These are phyloP conservation scores for Pleurotus pulmonarius DNA, from an alignment of 768 basidiomycete genomes.

Conservation along the genomic window DNA sequence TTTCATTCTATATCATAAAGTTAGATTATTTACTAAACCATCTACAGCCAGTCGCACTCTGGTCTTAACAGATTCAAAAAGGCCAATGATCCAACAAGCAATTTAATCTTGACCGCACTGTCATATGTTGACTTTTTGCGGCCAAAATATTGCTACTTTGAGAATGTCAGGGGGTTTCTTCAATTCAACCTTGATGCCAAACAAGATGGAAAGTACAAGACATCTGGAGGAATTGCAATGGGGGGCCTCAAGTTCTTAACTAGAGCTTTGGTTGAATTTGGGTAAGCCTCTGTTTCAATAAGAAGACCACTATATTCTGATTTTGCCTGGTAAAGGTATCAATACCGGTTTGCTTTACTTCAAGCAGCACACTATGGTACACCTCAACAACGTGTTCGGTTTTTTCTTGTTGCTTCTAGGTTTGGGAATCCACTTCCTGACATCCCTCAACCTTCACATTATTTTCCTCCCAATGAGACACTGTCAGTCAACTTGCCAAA, in stretches of 20 bases:
- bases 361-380: constrained; percentile 57
- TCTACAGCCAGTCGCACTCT: constrained; percentile 70
- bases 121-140: constrained; percentile 46
- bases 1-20: neutral
- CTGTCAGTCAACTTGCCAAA: constrained; percentile 52
- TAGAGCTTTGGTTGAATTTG: constrained; percentile 59
- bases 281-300: constrained; percentile 33
- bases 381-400: constrained; percentile 51
- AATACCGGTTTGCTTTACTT: constrained; percentile 44
- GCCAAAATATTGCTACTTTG: constrained; percentile 41
- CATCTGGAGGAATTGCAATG: constrained; percentile 63
- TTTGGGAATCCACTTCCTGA: constrained; percentile 40
- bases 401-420: constrained; percentile 49
- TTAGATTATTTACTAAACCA: neutral
- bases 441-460: constrained; percentile 54
- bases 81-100: constrained; percentile 65
- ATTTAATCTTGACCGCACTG: constrained; percentile 59
- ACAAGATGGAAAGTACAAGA: constrained; percentile 37
- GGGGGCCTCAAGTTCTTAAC: constrained; percentile 72
- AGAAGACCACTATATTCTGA: neutral
- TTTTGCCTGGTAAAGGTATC: constrained; percentile 35
- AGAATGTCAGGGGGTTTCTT: constrained; percentile 54
- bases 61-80: constrained; percentile 66
- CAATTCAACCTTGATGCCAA: constrained; percentile 35
- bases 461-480: constrained; percentile 37